phyloP scores from a whole-genome alignment of 805 yeast species.

The Tetrapisispora taiwanensis region DNA sequence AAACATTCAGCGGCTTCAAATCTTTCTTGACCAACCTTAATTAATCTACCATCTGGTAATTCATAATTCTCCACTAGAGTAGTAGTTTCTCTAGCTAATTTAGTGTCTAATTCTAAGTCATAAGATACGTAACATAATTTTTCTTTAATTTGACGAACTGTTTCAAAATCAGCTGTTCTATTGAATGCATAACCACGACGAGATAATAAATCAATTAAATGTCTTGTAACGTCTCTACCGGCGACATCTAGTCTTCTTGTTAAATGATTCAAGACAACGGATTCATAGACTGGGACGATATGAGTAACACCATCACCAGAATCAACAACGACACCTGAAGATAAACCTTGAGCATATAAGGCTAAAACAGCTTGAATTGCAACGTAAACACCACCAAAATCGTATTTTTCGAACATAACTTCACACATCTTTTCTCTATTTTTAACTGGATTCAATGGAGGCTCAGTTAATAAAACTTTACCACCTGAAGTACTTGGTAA shows the following conservation, averaged over 20 bases:
- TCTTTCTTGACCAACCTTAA: slow-evolving; percentile 90
- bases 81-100: slow-evolving; percentile 88
- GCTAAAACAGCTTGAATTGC: slow-evolving; percentile 98
- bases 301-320: slow-evolving; percentile 94
- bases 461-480: slow-evolving; percentile 86
- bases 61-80: slow-evolving; percentile 85
- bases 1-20: slow-evolving; percentile 64
- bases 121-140: slow-evolving; percentile 91
- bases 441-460: slow-evolving; percentile 93
- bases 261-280: slow-evolving; percentile 89
- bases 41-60: slow-evolving; percentile 92
- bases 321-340: slow-evolving; percentile 96
- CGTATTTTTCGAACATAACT: slow-evolving; percentile 87
- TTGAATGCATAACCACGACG: slow-evolving; percentile 97
- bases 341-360: slow-evolving; percentile 89
- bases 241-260: slow-evolving; percentile 93
- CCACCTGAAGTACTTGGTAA: slow-evolving; percentile 63
- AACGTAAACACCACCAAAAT: slow-evolving; percentile 87
- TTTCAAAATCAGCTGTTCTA: slow-evolving; percentile 97
- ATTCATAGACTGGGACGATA: slow-evolving; percentile 94
- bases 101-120: slow-evolving; percentile 82
- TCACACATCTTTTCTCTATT: slow-evolving; percentile 90
- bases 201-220: slow-evolving; percentile 77
- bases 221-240: slow-evolving; percentile 96
- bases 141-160: slow-evolving; percentile 96